phyloP scores from a whole-genome alignment of 768 basidiomycete genomes.

The Strobilomyces echinocephalus region DNA sequence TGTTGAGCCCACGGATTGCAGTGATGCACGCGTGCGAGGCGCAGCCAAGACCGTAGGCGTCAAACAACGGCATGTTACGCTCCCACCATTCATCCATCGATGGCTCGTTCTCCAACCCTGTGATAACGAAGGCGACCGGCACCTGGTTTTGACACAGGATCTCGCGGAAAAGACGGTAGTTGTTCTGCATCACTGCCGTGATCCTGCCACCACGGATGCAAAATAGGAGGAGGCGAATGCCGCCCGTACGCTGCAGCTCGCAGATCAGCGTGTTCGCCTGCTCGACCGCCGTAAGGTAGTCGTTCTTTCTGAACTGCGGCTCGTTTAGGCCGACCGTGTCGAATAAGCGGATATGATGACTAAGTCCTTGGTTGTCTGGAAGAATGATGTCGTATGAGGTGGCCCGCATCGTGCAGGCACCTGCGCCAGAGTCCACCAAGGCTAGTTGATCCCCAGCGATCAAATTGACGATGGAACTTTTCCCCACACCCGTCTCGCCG shows the following conservation, averaged over 20 bases:
- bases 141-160: slow-evolving; percentile 30
- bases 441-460: slow-evolving; percentile 28
- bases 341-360: slow-evolving; percentile 25
- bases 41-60: slow-evolving; percentile 19
- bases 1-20: slow-evolving; percentile 26
- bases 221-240: slow-evolving; percentile 31
- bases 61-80: slow-evolving; percentile 31
- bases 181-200: slow-evolving; percentile 27
- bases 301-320: slow-evolving; percentile 13
- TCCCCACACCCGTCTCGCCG: slow-evolving; percentile 31
- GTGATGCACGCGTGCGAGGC: slow-evolving; percentile 38
- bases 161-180: slow-evolving; percentile 28
- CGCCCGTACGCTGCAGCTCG: slow-evolving; percentile 27
- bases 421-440: slow-evolving; percentile 24
- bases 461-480: slow-evolving; percentile 42
- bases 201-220: slow-evolving; percentile 32
- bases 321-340: slow-evolving; percentile 35
- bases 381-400: slow-evolving; percentile 25
- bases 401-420: slow-evolving; percentile 35
- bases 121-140: slow-evolving; percentile 30
- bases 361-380: slow-evolving; percentile 11
- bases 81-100: slow-evolving; percentile 34
- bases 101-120: slow-evolving; percentile 30
- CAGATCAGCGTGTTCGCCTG: slow-evolving; percentile 34
- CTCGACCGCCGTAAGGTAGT: slow-evolving; percentile 28